phyloP scores from a whole-genome alignment of 73 alveolate genomes.

The Symbiodinium natans region DNA sequence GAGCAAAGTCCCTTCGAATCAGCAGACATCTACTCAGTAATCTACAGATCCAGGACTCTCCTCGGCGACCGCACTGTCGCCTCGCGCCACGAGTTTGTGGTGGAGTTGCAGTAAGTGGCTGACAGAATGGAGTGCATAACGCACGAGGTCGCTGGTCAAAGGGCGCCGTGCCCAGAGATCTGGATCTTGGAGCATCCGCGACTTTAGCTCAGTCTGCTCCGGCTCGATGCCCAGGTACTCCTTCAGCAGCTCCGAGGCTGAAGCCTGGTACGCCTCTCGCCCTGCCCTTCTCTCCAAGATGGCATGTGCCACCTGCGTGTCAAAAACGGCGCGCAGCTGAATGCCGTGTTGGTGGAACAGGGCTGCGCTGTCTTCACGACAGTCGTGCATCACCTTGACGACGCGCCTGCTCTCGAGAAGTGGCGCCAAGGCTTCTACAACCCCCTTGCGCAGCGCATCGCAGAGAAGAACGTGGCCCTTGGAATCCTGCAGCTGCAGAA shows the following conservation, averaged over 20 bases:
- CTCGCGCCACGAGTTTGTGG: background rate
- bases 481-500: slow-evolving; percentile 7
- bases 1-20: too few relatives aligned
- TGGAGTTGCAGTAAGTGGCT: background rate
- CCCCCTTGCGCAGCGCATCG: slow-evolving; percentile 79
- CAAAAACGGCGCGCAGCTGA: slow-evolving; percentile 39
- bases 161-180: slow-evolving; percentile 77
- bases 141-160: background rate
- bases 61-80: too few relatives aligned
- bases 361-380: slow-evolving; percentile 85
- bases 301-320: slow-evolving; percentile 80
- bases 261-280: slow-evolving; percentile 32
- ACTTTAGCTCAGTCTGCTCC: slow-evolving; percentile 36
- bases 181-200: slow-evolving; percentile 44
- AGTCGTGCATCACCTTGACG: slow-evolving; percentile 81
- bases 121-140: slow-evolving; percentile 10
- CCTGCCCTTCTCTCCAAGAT: background rate
- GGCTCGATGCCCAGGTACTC: slow-evolving; percentile 10
- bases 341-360: slow-evolving; percentile 72
- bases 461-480: slow-evolving; percentile 27
- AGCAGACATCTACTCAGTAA: background rate
- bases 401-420: slow-evolving; percentile 21
- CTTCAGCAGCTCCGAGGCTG: slow-evolving; percentile 42
- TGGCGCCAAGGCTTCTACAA: slow-evolving; percentile 47
- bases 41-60: background rate